These are phyloP conservation scores for Metroxylon sagu DNA, from an alignment of 176 grass and related monocot species.

Conservation along the genomic window DNA sequence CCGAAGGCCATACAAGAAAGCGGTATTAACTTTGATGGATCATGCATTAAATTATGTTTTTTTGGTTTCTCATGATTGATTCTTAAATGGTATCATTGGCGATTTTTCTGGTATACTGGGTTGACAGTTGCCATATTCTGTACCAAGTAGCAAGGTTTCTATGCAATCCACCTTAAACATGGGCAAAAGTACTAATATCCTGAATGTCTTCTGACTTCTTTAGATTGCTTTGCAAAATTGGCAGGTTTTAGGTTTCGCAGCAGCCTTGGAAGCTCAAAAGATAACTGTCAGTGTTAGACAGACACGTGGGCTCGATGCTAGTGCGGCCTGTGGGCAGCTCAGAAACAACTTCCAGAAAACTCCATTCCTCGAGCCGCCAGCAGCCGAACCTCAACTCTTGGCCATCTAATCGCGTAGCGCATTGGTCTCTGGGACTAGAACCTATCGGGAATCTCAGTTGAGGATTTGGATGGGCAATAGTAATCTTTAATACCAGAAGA, in stretches of 20 bases:
- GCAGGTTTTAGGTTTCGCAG: constrained; percentile 66
- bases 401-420: constrained; percentile 20
- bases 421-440: neutral
- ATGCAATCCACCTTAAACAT: too few species aligned
- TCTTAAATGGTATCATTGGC: too few species aligned
- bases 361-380: constrained; percentile 32
- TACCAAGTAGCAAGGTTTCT: too few species aligned
- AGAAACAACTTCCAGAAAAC: constrained; percentile 86
- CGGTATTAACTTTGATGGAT: constrained; percentile 26
- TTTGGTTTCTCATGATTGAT: too few species aligned
- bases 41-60: neutral
- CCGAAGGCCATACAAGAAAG: constrained; percentile 91
- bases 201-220: neutral
- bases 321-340: constrained; percentile 88
- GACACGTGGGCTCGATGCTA: constrained; percentile 84
- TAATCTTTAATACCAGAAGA: too few species aligned
- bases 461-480: too few species aligned
- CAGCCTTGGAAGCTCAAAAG: constrained; percentile 51
- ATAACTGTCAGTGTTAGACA: constrained; percentile 77
- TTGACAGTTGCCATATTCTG: too few species aligned
- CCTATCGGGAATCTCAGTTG: too few species aligned
- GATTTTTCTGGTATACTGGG: too few species aligned
- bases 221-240: neutral
- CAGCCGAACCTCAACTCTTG: constrained; percentile 25
- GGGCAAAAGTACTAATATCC: too few species aligned